Conservation (phyloP, 768 basidiomycete genomes). For the Roridomyces roridus region DNA sequence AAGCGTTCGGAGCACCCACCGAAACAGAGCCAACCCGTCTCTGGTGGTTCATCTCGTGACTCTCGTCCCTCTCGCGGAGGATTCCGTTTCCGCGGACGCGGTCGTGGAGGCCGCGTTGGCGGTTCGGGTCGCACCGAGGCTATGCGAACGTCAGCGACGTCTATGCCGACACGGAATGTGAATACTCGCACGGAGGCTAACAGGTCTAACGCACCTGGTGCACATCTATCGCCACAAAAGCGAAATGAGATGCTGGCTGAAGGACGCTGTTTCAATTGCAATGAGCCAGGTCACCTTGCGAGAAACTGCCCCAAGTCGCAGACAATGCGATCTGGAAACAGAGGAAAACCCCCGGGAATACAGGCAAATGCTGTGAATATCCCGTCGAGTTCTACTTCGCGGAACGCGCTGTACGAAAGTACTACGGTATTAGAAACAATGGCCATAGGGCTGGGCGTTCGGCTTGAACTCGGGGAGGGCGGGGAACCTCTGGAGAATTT, state of each 20-base stretch:
- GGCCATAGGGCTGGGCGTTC: neutral
- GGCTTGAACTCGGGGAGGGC: too few relatives aligned
- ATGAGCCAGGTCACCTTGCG: slow-evolving; percentile 32
- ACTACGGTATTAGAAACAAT: neutral
- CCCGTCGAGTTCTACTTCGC: neutral
- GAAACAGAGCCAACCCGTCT: neutral
- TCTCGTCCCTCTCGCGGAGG: neutral
- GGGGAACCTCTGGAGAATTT: too few relatives aligned
- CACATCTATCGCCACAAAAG: neutral
- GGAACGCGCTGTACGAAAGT: neutral
- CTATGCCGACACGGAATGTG: too few relatives aligned
- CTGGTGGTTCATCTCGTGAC: neutral
- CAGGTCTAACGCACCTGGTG: neutral
- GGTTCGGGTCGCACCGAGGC: neutral
- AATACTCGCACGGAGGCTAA: too few relatives aligned
- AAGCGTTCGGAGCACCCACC: too few relatives aligned
- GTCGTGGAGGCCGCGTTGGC: slow-evolving; percentile 15
- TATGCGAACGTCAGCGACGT: neutral
- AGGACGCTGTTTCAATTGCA: slow-evolving; percentile 35
- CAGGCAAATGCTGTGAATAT: neutral
- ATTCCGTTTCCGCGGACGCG: slow-evolving; percentile 29
- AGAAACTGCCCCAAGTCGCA: slow-evolving; percentile 34
- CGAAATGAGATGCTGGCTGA: slow-evolving; percentile 21
- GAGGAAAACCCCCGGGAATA: slow-evolving; percentile 1
- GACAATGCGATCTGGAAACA: neutral